Conservation (phyloP, 2,329 filamentous ascomycete species). For the Rhexocercosporidium sp. region DNA sequence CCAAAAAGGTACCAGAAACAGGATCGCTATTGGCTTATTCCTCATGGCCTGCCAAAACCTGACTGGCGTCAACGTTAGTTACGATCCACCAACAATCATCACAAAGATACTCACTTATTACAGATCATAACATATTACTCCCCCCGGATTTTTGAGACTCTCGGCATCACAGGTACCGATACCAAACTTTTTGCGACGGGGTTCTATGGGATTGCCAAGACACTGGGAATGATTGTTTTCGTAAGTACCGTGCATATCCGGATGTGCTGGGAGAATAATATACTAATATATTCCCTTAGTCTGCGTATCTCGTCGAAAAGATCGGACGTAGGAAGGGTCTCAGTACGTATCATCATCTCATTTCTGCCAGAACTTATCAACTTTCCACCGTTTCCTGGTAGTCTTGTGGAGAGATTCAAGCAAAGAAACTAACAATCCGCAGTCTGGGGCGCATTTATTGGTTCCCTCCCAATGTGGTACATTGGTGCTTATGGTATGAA, state of each 20-base stretch:
- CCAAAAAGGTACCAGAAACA: slow-evolving; percentile 9
- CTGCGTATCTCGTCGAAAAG: slow-evolving; percentile 45
- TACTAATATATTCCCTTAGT: slow-evolving; percentile 27
- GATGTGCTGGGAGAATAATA: not conserved
- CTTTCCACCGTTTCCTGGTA: no score
- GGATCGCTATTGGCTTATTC: slow-evolving; percentile 9
- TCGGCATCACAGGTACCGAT: slow-evolving; percentile 57
- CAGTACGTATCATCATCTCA: slow-evolving; percentile 14
- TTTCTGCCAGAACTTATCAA: no score
- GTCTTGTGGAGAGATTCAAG: not conserved
- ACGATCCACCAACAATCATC: no score
- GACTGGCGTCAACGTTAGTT: slow-evolving; percentile 64
- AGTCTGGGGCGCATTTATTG: slow-evolving; percentile 47
- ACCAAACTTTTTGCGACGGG: slow-evolving; percentile 61
- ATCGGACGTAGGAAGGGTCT: slow-evolving; percentile 48
- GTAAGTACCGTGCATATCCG: not conserved
- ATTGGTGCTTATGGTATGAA: slow-evolving; percentile 44
- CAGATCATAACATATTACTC: slow-evolving; percentile 57
- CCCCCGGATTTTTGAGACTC: slow-evolving; percentile 58
- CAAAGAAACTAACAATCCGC: not conserved
- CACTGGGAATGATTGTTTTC: slow-evolving; percentile 58
- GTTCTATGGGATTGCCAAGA: slow-evolving; percentile 62
- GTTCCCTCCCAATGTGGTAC: slow-evolving; percentile 49
- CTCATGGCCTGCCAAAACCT: slow-evolving; percentile 40
- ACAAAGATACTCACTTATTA: no score